Base-by-base conservation (phyloP, 2,329 filamentous ascomycete genomes). In the Neopestalotiopsis sp. region DNA sequence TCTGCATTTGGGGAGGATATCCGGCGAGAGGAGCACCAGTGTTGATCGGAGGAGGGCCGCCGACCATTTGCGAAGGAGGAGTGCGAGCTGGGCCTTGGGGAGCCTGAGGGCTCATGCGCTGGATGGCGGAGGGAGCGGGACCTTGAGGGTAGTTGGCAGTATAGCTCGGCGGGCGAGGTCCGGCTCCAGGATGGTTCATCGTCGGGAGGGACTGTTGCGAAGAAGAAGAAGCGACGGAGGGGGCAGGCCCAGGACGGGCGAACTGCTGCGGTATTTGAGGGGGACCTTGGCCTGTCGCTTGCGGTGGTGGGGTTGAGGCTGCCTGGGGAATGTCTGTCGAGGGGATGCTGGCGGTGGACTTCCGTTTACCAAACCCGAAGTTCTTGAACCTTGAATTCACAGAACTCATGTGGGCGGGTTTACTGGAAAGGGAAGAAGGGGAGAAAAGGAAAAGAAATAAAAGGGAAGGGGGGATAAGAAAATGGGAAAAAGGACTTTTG, bases 291-390 rank as follows among this genome's bases (percentile, higher is more conserved):
- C 65, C 63, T 67, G 71, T 66, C 61, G 66, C 78, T 57, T 67
- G 66, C 77, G 81, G 79, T 75, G 81, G 76, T 77, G 82, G 78
- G 80, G 79, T 82, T 71, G 80, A 76, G 70, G 68, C 73, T 66
- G 73, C 72, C 66, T 73, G 78, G 79, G 76, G 79, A 72, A 72
- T 67, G 79, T 86, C 83, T 79, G 82, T 78, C 78, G 81, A 83
- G 74, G 87, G 85, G 76, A 88, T 88, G 81, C 86, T 89, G 80
- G 87, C 86, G 77, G 86, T 86, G 77, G 91, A 91, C 86, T 90
- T 92, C 83, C 92, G 91, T 88, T 92, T 93, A 84, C 91, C 91
- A 86, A 93, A 92, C 84, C 92, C 91, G 85, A 94, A 88, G 87
- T 89, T 88, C 87, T 93, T 92, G 81, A 94, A 89, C 83, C 91